Evolutionary conservation across 2,329 filamentous ascomycete species (phyloP).

Genomic region (Penicillium sp.): DNA sequence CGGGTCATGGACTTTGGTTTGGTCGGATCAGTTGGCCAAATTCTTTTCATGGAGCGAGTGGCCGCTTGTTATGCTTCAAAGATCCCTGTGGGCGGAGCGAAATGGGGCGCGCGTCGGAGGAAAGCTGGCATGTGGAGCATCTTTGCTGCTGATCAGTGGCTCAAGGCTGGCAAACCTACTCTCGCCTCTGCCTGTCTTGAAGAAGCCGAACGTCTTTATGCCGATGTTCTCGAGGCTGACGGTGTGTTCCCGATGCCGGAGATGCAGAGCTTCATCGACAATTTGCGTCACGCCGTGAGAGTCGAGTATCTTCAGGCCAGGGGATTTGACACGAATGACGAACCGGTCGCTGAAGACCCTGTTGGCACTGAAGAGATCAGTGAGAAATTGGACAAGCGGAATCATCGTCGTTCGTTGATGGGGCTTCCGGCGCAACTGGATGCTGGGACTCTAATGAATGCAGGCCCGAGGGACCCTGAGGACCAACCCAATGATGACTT

Average conservation of each 20-base stretch:
- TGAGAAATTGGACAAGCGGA: slow-evolving; percentile 61
- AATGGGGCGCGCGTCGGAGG: slow-evolving; percentile 73
- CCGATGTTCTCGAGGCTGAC: slow-evolving; percentile 48
- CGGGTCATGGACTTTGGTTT: slow-evolving; percentile 80
- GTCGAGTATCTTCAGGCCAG: slow-evolving; percentile 52
- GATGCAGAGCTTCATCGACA: slow-evolving; percentile 57
- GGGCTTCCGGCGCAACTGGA: slow-evolving; percentile 58
- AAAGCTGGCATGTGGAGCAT: slow-evolving; percentile 92
- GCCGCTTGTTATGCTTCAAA: slow-evolving; percentile 83
- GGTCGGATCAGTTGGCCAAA: slow-evolving; percentile 75
- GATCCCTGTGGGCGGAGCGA: slow-evolving; percentile 67
- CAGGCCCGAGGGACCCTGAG: slow-evolving; percentile 42
- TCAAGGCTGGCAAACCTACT: slow-evolving; percentile 74
- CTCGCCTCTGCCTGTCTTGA: slow-evolving; percentile 80
- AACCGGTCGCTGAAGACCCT: slow-evolving; percentile 38
- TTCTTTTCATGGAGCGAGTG: slow-evolving; percentile 83
- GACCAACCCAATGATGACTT: slow-evolving; percentile 53
- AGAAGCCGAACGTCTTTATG: slow-evolving; percentile 66
- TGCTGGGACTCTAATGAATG: slow-evolving; percentile 56
- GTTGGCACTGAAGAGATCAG: slow-evolving; percentile 52
- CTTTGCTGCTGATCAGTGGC: slow-evolving; percentile 83
- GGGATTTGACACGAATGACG: slow-evolving; percentile 42
- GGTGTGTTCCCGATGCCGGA: slow-evolving; percentile 56
- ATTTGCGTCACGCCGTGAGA: slow-evolving; percentile 51
- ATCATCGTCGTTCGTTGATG: slow-evolving; percentile 63